Base-by-base conservation (phyloP, 1,139 yeast genomes). In the Candida sp. region DNA sequence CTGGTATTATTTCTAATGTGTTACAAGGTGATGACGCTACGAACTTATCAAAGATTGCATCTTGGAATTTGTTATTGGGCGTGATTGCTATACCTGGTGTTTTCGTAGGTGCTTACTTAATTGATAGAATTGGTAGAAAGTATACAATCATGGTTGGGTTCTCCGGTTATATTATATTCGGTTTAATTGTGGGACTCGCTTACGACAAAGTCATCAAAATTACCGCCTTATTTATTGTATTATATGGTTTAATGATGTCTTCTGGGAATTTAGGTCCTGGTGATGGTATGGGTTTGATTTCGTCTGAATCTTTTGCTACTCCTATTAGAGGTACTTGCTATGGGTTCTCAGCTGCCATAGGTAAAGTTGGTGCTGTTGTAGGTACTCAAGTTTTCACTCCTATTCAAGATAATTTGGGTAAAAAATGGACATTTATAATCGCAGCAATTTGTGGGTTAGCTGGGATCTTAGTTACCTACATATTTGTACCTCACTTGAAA, bases 231-330 rank as follows among this genome's bases (percentile, higher is more conserved):
- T 74, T 76, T 50, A 67, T 76, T 45, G 64, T 76, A 15, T 67
- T 75, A 45, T 76, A 73, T 50, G 81, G 79, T 11, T 58, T 75
- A 33, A 68, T 75, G 73, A 70, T 69, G 63, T 63, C 73, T 21
- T 54, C 60, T 42, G 90, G 90, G 53, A 84, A 84, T 61, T 68
- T 84, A 53, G 93, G 95, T 4, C 93, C 93, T 4, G 93, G 93
- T 51, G 77, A 84, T 57, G 79, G 79, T 72, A 68, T 85, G 74
- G 93, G 93, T 8, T 70, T 86, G 45, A 67, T 78, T 4, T 75
- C 88, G 8, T 77, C 86, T 29, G 93, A 86, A 60, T 72, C 81
- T 3, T 86, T 73, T 56, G 89, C 93, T 22, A 84, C 91, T 9
- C 87, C 88, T 15, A 77, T 86, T 39, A 73, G 93, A 62, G 93